Conservation (phyloP, 306 rosid species). For the Vigna nakashimae region DNA sequence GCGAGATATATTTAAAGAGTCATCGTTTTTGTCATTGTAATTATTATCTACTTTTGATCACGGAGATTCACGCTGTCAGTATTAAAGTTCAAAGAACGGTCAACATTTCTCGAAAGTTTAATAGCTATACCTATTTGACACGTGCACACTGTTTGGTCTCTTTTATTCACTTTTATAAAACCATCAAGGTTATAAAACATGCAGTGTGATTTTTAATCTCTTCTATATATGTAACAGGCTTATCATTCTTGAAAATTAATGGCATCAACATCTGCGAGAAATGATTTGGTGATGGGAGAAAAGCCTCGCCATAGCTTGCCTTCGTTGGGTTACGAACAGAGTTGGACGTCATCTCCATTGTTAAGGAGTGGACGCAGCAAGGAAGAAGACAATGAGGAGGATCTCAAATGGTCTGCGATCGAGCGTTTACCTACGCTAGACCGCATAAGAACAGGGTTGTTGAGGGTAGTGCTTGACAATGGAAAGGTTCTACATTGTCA, state of each 20-base stretch:
- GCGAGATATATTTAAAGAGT: not conserved
- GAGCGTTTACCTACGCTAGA: slow-evolving; percentile 72
- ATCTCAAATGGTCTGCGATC: slow-evolving; percentile 74
- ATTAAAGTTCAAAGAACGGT: not conserved
- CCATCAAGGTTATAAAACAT: not conserved
- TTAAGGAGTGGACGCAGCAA: slow-evolving; percentile 37
- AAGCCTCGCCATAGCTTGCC: slow-evolving; percentile 49
- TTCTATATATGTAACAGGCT: too few relatives aligned
- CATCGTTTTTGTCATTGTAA: not conserved
- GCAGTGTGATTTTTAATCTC: not conserved
- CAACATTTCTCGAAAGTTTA: not conserved
- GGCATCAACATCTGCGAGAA: slow-evolving; percentile 49
- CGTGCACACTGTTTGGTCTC: not conserved
- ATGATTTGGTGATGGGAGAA: slow-evolving; percentile 38
- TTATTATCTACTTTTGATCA: too few relatives aligned
- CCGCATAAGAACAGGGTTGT: slow-evolving; percentile 64
- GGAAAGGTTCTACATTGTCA: slow-evolving; percentile 51
- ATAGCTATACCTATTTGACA: not conserved
- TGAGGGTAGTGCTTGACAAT: slow-evolving; percentile 48
- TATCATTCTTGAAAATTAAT: not conserved
- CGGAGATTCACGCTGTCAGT: too few relatives aligned
- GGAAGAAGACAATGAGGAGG: slow-evolving; percentile 59
- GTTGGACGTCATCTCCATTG: slow-evolving; percentile 50
- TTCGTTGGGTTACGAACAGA: slow-evolving; percentile 47
- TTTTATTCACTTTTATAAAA: not conserved